Evolutionary conservation across 495 filamentous ascomycete genomes (phyloP), one percentile per base, ranked within the genome.

Genomic region (Emericellopsis terricola): DNA sequence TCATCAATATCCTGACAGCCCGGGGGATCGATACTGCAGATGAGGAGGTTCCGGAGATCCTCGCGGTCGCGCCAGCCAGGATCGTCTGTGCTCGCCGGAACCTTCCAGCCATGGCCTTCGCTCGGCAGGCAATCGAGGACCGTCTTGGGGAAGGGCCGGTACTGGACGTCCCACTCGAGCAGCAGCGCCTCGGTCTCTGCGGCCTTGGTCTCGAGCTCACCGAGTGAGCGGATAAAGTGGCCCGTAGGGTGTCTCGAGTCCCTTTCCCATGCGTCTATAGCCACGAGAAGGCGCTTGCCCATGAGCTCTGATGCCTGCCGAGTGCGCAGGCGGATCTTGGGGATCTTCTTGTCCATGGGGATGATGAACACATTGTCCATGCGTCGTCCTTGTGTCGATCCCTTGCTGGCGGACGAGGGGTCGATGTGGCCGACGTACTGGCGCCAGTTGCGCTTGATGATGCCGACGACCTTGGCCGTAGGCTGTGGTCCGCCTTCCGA

Each of bases 1-100:
- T 97, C 89, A 44, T 97, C 89, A 38, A 97, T 97, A 62, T 97
- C 89, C 45, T 94, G 85, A 57, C 89, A 97, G 1, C 84, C 85
- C 6, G 83, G 72, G 19, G 89, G 89, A 51, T 97, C 89, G 45
- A 97, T 96, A 56, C 86, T 94, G 68, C 91, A 96, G 42, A 97
- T 78, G 11, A 87, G 65, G 11, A 94, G 66, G 50, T 78, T 74
- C 38, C 89, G 68, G 10, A 93, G 68, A 59, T 96, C 91, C 44
- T 71, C 62, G 33, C 89, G 62, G 37, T 76, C 78, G 35, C 61
- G 73, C 89, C 91, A 96, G 14, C 87, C 82, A 14, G 76, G 71
- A 47, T 94, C 71, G 11, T 78, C 72, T 20, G 59, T 73, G 41
- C 67, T 78, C 6, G 60, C 55, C 6, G 89, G 89, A 4, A 96